Evolutionary conservation across 306 rosid species (phyloP).

Genomic region (Psophocarpus tetragonolobus): DNA sequence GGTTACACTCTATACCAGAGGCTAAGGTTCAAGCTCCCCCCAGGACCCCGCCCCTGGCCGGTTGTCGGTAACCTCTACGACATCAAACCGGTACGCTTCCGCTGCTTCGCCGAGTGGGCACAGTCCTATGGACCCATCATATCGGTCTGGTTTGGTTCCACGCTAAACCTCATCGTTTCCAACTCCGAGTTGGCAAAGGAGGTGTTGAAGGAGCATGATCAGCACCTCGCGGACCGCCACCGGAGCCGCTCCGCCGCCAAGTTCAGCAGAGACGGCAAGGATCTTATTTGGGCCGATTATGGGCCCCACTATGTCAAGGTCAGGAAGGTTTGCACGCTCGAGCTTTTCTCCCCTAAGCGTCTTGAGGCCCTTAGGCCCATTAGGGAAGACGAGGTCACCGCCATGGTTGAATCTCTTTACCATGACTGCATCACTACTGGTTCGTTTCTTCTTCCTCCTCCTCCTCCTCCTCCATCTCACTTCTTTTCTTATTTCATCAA

Average conservation of each 20-base stretch:
- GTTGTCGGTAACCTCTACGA: constrained; percentile 87
- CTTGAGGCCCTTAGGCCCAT: constrained; percentile 71
- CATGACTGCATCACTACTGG: constrained; percentile 52
- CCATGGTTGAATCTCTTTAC: constrained; percentile 87
- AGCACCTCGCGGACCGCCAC: constrained; percentile 70
- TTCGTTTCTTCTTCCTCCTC: constrained; percentile 1
- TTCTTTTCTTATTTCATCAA: too few species aligned
- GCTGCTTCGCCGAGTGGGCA: constrained; percentile 86
- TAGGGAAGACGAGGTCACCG: constrained; percentile 85
- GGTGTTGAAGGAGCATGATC: constrained; percentile 78
- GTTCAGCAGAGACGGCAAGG: constrained; percentile 80
- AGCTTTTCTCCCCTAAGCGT: constrained; percentile 80
- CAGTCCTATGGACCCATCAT: constrained; percentile 75
- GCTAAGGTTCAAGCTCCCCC: constrained; percentile 77
- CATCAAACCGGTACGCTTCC: constrained; percentile 78
- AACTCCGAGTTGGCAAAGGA: constrained; percentile 65
- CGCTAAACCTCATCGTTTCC: constrained; percentile 67
- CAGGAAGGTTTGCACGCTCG: constrained; percentile 86
- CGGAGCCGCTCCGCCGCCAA: constrained; percentile 72
- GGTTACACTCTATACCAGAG: constrained; percentile 45
- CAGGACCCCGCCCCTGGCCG: constrained; percentile 83
- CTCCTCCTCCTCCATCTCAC: too few species aligned
- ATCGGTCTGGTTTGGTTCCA: constrained; percentile 90
- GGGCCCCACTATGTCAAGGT: constrained; percentile 98
- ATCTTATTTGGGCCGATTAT: constrained; percentile 92